A percentile compares a stretch with the other conserved stretches of the same genome.
phyloP scores from a whole-genome alignment of 2,329 filamentous ascomycete genomes.

The Tolypocladium ovalisporum region DNA sequence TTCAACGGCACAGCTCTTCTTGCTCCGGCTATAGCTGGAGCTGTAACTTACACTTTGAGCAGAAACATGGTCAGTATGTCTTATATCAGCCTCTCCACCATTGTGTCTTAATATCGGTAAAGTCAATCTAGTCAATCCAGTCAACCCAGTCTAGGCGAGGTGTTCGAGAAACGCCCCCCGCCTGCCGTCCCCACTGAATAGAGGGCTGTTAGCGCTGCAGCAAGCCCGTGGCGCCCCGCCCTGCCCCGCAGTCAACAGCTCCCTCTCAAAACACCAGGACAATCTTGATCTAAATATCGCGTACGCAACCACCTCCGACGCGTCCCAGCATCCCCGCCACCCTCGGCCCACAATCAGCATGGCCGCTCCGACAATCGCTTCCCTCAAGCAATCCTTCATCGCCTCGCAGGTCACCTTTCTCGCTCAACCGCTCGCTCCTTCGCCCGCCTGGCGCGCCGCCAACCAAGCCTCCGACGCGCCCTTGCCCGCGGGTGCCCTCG shows the following conservation, averaged over 20 bases:
- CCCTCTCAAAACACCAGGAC: background rate
- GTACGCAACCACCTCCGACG: background rate
- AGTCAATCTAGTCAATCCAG: no score
- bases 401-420: constrained; percentile 51
- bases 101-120: no score
- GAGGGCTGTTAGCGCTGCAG: background rate
- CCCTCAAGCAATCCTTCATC: constrained; percentile 55
- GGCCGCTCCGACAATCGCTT: constrained; percentile 40
- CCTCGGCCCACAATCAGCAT: background rate
- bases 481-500: constrained; percentile 37
- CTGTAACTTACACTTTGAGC: no score
- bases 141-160: background rate
- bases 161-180: no score
- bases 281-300: background rate
- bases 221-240: background rate
- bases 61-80: no score
- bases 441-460: constrained; percentile 38
- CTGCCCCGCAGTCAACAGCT: background rate
- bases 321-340: no score
- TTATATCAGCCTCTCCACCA: no score
- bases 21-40: no score
- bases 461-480: constrained; percentile 30
- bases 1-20: no score
- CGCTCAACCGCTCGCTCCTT: constrained; percentile 45
- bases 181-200: background rate